Conservation (phyloP, 305 asterid genomes). For the Ajuga reptans region DNA sequence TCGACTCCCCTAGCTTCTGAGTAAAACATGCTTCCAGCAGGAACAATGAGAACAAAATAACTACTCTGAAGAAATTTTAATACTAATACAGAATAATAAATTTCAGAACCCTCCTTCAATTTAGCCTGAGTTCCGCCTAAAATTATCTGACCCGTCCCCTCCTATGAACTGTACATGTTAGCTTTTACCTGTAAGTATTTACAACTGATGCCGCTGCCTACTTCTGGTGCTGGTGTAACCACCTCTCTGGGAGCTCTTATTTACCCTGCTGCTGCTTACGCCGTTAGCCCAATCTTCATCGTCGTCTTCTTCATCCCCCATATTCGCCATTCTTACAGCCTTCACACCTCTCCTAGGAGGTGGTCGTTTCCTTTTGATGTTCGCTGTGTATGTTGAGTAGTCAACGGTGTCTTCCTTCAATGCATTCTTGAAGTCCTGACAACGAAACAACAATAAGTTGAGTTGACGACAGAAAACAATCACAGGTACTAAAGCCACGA, state of each 20-base stretch:
- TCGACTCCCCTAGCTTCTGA: constrained; percentile 22
- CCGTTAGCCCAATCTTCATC: constrained; percentile 61
- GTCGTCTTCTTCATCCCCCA: constrained; percentile 42
- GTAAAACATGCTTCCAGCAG: constrained; percentile 15
- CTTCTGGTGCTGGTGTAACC: constrained; percentile 48
- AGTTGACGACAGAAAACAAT: not conserved
- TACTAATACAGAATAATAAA: constrained; percentile 18
- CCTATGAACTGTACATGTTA: constrained; percentile 69
- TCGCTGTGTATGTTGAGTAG: constrained; percentile 65
- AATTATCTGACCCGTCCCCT: constrained; percentile 11
- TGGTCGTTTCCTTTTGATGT: constrained; percentile 64
- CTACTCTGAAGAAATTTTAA: constrained; percentile 17
- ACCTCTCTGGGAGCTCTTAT: constrained; percentile 43
- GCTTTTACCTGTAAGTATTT: constrained; percentile 47
- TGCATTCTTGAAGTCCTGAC: constrained; percentile 72
- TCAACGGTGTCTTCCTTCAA: constrained; percentile 69
- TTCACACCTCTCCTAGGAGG: constrained; percentile 57
- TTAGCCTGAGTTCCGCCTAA: constrained; percentile 2
- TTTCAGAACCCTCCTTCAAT: constrained; percentile 13
- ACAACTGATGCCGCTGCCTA: constrained; percentile 61
- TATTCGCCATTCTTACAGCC: constrained; percentile 38
- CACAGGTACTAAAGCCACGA: not conserved
- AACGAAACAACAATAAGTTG: not conserved
- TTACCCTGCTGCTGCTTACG: constrained; percentile 37
- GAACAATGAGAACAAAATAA: constrained; percentile 8